A percentile compares a stretch with the other conserved stretches of the same genome.
Conservation (phyloP, 108 stramenopile genomes). For the Nitzschia sp. region DNA sequence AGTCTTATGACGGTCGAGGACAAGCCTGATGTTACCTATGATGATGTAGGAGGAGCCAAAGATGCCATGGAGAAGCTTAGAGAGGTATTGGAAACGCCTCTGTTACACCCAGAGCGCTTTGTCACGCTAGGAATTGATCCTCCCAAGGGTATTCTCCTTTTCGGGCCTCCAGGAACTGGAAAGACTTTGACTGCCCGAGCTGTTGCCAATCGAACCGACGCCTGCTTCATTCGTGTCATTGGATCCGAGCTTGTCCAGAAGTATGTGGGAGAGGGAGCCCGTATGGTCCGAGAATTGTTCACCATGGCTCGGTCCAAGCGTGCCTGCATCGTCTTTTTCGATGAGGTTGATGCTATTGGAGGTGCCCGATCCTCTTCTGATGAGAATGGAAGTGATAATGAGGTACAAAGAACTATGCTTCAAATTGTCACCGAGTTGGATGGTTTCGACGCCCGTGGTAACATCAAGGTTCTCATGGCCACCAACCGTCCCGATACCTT, state of each 20-base stretch:
- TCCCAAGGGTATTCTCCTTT: constrained; percentile 95
- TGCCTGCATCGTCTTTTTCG: constrained; percentile 96
- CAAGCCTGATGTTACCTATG: constrained; percentile 99
- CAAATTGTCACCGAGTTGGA: constrained; percentile 98
- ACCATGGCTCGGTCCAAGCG: constrained; percentile 97
- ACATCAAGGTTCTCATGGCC: constrained; percentile 97
- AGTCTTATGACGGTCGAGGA: constrained; percentile 99
- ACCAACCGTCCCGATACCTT: constrained; percentile 98
- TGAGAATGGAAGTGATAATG: constrained; percentile 90
- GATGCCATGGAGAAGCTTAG: constrained; percentile 95
- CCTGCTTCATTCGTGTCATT: constrained; percentile 98
- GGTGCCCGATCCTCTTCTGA: constrained; percentile 80
- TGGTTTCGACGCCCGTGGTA: constrained; percentile 97
- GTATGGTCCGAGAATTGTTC: constrained; percentile 99
- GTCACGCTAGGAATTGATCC: constrained; percentile 96
- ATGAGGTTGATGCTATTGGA: constrained; percentile 94
- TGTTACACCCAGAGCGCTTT: constrained; percentile 96
- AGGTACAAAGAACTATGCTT: constrained; percentile 98
- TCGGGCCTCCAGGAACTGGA: constrained; percentile 95
- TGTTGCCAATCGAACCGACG: constrained; percentile 97
- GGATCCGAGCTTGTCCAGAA: constrained; percentile 95
- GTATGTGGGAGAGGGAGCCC: constrained; percentile 97
- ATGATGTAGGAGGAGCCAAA: constrained; percentile 99
- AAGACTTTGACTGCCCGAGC: constrained; percentile 93
- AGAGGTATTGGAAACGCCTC: constrained; percentile 93